Percentiles rank a stretch among this genome's conserved stretches.
Evolutionary conservation across 148 eudicot genomes (phyloP).

Genomic region (Chenopodium suecicum): DNA sequence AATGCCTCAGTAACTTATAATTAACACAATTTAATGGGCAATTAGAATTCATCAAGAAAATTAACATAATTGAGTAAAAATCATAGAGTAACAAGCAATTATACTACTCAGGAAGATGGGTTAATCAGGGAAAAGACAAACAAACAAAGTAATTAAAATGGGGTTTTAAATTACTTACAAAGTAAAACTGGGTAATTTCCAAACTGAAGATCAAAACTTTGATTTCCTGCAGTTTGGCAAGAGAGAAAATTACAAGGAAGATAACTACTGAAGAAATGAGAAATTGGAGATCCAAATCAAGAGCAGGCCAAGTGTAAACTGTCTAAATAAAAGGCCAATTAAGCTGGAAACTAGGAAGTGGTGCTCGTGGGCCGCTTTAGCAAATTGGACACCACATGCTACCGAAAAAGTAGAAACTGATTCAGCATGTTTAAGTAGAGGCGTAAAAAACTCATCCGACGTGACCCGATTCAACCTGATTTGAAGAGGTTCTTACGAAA

Average conservation of each 20-base stretch:
- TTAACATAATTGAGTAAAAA: neutral
- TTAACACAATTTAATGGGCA: neutral
- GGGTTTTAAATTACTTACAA: neutral
- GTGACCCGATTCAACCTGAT: too few species aligned
- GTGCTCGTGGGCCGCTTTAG: neutral
- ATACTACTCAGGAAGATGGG: neutral
- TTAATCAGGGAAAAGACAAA: neutral
- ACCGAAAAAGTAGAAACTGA: too few species aligned
- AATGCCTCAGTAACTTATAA: neutral
- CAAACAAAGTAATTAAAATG: neutral
- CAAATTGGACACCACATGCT: too few species aligned
- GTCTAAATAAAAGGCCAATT: neutral
- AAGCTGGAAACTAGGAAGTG: too few species aligned
- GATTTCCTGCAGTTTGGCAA: neutral
- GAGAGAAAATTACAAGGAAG: neutral
- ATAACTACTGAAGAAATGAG: neutral
- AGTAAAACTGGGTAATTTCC: neutral
- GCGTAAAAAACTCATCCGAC: too few species aligned
- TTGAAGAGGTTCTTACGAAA: too few species aligned
- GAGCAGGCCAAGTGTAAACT: neutral
- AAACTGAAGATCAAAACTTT: neutral
- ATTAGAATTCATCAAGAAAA: neutral
- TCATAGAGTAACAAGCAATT: neutral
- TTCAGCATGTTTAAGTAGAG: too few species aligned
- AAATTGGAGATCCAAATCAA: neutral